Base-by-base conservation (phyloP, 1,284 basidiomycete species). In the Pterula multifida region DNA sequence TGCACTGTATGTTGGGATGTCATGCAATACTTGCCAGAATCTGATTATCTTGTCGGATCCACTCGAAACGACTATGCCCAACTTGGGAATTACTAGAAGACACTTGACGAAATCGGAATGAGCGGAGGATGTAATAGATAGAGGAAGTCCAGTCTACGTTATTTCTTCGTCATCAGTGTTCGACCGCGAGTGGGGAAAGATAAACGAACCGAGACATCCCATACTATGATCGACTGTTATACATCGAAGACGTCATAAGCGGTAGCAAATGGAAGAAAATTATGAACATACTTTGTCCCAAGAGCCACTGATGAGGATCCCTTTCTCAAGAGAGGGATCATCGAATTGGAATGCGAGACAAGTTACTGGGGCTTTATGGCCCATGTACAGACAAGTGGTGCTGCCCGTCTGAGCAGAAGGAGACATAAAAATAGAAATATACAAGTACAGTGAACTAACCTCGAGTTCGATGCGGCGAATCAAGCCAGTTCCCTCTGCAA, bases 21-120 rank as follows among this genome's bases (percentile, higher is more conserved):
- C n/a, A n/a, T n/a, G n/a, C n/a, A n/a, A n/a, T 47, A 54, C 65
- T 46, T 55, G 91, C 93, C 94, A 97, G 53, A 97, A 72, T 53
- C 91, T 79, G 45, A 94, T 71, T 13, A 84, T 79, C 58, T 93
- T 92, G 65, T 98, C 95, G 3, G 94, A 96, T 21, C 91, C 83
- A 15, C 88, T 88, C 0, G 93, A 94, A 4, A 94, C 69, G 23
- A 98, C 66, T 13, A 93, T 64, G 3, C 73, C 67, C 4, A 81
- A 68, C 1, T 73, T 66, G 1, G 85, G 78, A 13, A 93, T 66
- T 24, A 88, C 77, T 36, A 82, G 71, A 23, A 95, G 67, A 25
- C 76, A 71, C 67, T 95, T 96, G 53, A 96, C 76, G 58, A 96
- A 96, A 65, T 96, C 92, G 0, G 73, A 69, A 60, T 96, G 92